Base-by-base conservation (phyloP, 202 grass and related monocot species). In the Musa balbisiana region DNA sequence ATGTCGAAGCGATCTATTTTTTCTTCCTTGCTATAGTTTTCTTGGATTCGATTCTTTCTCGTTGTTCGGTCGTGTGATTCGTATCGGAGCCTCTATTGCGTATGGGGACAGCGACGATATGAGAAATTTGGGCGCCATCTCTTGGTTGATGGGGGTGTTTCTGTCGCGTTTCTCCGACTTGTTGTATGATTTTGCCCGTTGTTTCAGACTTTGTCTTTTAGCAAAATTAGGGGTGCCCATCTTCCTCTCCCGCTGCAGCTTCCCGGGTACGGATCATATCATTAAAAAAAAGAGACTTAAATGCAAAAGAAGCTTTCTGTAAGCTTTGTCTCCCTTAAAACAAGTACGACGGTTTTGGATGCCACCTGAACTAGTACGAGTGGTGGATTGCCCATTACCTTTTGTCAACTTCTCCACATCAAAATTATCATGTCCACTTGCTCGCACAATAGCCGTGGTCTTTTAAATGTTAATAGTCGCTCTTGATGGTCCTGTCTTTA, bases 121-220 rank as follows among this genome's bases (percentile, higher is more conserved):
- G 33, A 65, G 21, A 65, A 43, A 67, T 33, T 33, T 67, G 26
- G 25, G 16, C 13, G 26, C 51, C 15, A 70, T 6, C 51, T 51
- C 2, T 10, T 51, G 33, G 15, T 3, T 16, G 50, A 19, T 19
- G 33, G 33, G 33, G 33, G 33, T 43, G 33, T 49, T 52, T 51
- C 3, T 70, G 67, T 70, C 49, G 49, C 25, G 33, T 70, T 51
- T 51, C 49, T 70, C 27, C 67, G 64, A 17, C 67, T 43, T 43
- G 33, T 43, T 43, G 33, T 43, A 43, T 43, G 33, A 43, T 43
- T 43, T 3, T 69, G 67, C 67, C 5, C 49, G 51, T 70, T 29
- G 24, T 51, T 70, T 43, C 49, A 51, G 11, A 51, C 43, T 70
- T 70, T 70, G 67, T 70, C 14, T 49, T 70, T 70, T 70, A 26